Conservation (phyloP, 352 stramenopile genomes). For the Aphanomyces invadans region DNA sequence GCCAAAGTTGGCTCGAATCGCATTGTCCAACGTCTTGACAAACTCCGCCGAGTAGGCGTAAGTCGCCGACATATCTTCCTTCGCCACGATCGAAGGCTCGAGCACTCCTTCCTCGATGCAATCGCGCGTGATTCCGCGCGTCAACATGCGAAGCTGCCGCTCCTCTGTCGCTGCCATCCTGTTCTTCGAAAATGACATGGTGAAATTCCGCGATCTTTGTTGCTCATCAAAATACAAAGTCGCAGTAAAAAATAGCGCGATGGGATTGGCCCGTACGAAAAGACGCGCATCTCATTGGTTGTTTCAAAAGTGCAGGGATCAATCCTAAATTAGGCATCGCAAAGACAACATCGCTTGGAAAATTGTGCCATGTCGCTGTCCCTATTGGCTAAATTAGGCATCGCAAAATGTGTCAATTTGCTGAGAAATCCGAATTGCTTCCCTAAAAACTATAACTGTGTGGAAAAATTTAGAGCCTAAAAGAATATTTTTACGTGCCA, state of each 20-base stretch:
- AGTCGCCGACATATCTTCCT: not conserved
- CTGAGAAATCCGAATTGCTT: too few species aligned
- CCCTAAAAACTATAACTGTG: too few species aligned
- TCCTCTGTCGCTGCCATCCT: not conserved
- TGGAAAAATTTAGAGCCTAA: too few species aligned
- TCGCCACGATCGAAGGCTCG: not conserved
- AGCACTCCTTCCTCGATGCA: conserved; percentile 4
- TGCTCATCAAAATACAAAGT: not conserved
- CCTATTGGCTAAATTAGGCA: too few species aligned
- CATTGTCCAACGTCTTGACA: not conserved
- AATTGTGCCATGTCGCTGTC: too few species aligned
- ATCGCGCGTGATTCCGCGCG: not conserved
- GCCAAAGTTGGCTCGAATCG: conserved; percentile 9
- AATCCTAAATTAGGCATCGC: not conserved
- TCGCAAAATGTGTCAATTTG: too few species aligned
- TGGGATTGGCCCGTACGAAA: not conserved
- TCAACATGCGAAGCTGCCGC: conserved; percentile 4
- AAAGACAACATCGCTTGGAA: too few species aligned
- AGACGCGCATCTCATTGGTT: not conserved
- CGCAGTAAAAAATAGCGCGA: not conserved
- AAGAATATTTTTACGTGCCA: too few species aligned
- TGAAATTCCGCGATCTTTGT: not conserved
- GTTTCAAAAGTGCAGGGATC: not conserved
- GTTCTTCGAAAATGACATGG: not conserved
- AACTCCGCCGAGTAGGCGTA: not conserved